Evolutionary conservation across 352 stramenopile species (phyloP).

Genomic region (Nothophytophthora sp.): DNA sequence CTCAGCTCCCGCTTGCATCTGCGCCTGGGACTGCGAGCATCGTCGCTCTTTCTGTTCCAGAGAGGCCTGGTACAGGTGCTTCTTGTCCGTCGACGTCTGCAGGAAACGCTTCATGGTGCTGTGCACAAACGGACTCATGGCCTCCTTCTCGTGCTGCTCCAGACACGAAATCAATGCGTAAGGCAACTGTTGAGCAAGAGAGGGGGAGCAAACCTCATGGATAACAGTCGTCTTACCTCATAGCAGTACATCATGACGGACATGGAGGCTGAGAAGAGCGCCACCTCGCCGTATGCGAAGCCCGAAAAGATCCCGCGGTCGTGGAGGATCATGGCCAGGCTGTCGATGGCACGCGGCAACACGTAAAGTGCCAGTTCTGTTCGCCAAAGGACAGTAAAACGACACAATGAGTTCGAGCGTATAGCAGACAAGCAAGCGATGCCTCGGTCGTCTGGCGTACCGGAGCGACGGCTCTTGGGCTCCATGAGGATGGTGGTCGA

Average conservation of each 20-base stretch:
- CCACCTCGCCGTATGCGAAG: conserved; percentile 68
- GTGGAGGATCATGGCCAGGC: conserved; percentile 72
- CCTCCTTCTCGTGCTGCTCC: conserved; percentile 60
- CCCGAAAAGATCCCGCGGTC: conserved; percentile 71
- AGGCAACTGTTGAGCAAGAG: neutral
- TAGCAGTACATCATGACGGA: conserved; percentile 85
- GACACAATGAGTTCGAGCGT: too few species aligned
- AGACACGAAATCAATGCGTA: conserved; percentile 3
- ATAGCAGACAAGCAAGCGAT: conserved; percentile 4
- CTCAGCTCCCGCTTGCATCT: neutral
- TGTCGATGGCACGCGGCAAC: conserved; percentile 75
- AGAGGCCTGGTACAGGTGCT: conserved; percentile 51
- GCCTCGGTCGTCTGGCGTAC: conserved; percentile 20
- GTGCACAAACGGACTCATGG: conserved; percentile 65
- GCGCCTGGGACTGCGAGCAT: conserved; percentile 15
- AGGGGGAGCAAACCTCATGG: neutral
- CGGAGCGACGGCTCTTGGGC: conserved; percentile 75
- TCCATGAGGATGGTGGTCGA: conserved; percentile 78
- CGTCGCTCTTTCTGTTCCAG: conserved; percentile 33
- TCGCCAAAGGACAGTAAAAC: neutral
- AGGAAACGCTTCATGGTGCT: conserved; percentile 79
- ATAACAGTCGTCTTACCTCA: conserved; percentile 40
- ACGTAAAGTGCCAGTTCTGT: conserved; percentile 81
- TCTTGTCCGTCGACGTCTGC: conserved; percentile 72
- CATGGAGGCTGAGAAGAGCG: conserved; percentile 81